Base-by-base conservation (phyloP, 306 rosid genomes). In the Begonia loranthoides region DNA sequence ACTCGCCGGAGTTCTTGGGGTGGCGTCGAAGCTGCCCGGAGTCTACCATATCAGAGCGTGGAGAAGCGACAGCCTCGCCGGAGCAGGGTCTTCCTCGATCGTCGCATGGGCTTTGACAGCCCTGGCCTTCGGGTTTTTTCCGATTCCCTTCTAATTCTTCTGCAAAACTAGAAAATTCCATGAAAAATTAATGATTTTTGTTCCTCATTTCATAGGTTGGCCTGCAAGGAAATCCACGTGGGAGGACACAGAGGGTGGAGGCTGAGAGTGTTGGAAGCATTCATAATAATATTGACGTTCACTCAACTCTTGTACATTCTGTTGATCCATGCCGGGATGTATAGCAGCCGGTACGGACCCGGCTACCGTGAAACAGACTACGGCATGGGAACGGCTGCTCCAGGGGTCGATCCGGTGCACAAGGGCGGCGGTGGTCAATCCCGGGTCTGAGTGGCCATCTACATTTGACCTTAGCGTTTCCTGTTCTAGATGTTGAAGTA, bases 221-320 rank as follows among this genome's bases (percentile, higher is more conserved):
- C 95, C 2, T 90, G 95, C 66, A 85, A 85, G 79, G 48, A 90
- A 63, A 90, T 90, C 52, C 13, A 54, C 65, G 2, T 80, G 60
- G 97, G 97, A 70, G 97, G 95, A 11, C 49, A 76, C 49, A 78
- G 97, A 56, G 97, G 95, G 33, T 90, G 95, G 97, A 80, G 95
- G 45, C 54, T 90, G 64, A 78, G 33, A 70, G 53, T 85, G 5
- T 62, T 85, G 64, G 97, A 90, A 43, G 97, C 94, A 0, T 80
- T 85, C 63, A 54, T 86, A 52, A 85, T 90, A 39, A 74, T 90
- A 24, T 61, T 85, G 2, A 57, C 82, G 6, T 70, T 85, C 73
- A 90, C 97, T 44, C 86, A 90, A 47, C 70, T 90, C n/a, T 6
- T 80, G 36, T 85, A 78, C 62, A 2, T 76, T 6, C 3, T 78